These are phyloP conservation scores for Betula pendula DNA, from an alignment of 306 rosid species.

Conservation along the genomic window DNA sequence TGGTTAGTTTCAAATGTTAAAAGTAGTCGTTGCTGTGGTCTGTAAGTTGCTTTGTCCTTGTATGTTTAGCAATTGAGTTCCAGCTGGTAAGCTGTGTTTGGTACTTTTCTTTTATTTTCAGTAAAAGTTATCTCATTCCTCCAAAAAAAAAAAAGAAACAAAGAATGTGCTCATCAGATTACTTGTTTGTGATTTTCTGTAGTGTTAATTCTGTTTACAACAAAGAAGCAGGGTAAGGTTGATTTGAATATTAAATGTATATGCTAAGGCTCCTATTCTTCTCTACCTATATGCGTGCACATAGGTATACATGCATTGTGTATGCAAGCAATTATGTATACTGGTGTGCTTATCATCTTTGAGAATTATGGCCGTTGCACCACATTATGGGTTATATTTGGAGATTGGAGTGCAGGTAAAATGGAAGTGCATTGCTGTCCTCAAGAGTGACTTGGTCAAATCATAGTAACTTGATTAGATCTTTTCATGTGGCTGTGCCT, in stretches of 20 bases:
- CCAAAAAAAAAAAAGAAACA: too few relatives aligned
- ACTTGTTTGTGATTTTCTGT: not conserved
- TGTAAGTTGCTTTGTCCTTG: too few relatives aligned
- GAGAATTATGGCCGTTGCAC: not conserved
- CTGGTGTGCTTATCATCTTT: not conserved
- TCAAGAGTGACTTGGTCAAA: not conserved
- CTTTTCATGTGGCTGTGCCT: not conserved
- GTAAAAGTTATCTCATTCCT: too few relatives aligned
- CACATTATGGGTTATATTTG: not conserved
- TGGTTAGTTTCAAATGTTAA: too few relatives aligned
- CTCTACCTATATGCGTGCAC: not conserved
- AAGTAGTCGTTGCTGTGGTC: too few relatives aligned
- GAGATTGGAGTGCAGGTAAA: not conserved
- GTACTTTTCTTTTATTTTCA: too few relatives aligned
- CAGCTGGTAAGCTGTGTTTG: too few relatives aligned
- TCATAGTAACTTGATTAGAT: not conserved
- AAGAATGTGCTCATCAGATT: not conserved
- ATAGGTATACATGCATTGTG: not conserved
- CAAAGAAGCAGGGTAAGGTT: not conserved
- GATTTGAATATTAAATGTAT: not conserved
- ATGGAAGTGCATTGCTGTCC: not conserved
- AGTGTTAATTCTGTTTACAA: not conserved
- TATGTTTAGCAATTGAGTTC: too few relatives aligned
- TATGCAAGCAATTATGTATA: not conserved
- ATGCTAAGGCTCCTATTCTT: not conserved